Base-by-base conservation (phyloP, 495 filamentous ascomycete species). In the Massariosphaeria phaeospora region DNA sequence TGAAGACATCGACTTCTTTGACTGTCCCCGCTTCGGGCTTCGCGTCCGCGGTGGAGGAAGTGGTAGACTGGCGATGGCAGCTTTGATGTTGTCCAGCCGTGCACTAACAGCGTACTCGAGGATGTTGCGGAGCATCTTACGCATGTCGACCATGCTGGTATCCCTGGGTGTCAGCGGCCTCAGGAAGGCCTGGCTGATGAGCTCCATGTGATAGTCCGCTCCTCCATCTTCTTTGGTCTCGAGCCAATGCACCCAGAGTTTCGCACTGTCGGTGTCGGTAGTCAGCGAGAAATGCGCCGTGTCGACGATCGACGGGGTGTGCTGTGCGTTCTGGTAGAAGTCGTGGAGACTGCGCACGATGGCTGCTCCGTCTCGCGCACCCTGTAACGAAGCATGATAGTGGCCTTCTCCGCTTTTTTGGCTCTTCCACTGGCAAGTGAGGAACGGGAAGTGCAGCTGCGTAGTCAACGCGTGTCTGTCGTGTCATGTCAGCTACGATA, bases 41-140 rank as follows among this genome's bases (percentile, higher is more conserved):
- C 48, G 48, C 48, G 48, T 39, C 48, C 18, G 48, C 34, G 35
- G 34, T 41, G 48, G 48, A 51, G 48, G 48, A 51, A 51, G 33
- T 51, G 34, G 48, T 12, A 51, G 48, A 51, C 21, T 51, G 21
- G 48, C 24, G 35, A 51, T 51, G 35, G 48, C 34, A 51, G 48
- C 35, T 29, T 42, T 41, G 48, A 51, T 40, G 48, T 41, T 51
- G 48, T 51, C 20, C 11, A 51, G 34, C 35, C 48, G 10, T 51
- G 48, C 35, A 24, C 48, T 29, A 51, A 51, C 36, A 51, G 48
- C 48, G 48, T 51, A 51, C 33, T 51, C 48, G 29, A 41, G 48
- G 18, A 51, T 51, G 26, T 51, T 51, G 48, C 48, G 48, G 48
- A 51, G 48, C 48, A 41, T 51, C 24, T 51, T 51, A 35, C 48